These are phyloP conservation scores for Grammothele lineata DNA, from an alignment of 768 basidiomycete genomes.

Conservation along the genomic window DNA sequence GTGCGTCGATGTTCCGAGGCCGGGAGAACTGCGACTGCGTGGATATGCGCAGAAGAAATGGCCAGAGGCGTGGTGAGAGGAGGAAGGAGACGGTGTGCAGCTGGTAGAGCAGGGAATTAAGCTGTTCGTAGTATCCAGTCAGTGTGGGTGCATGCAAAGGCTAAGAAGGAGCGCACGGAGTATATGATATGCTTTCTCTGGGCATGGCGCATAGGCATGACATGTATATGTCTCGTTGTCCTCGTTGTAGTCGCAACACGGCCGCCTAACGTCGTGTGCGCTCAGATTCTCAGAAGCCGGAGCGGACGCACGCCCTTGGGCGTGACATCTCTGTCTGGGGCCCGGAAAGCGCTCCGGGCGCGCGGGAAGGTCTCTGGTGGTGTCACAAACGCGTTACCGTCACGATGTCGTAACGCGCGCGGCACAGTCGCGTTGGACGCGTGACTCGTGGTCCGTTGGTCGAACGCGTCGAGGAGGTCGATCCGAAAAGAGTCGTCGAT, in stretches of 20 bases:
- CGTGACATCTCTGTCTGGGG: background rate
- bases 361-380: too few species aligned
- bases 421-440: conserved; percentile 8
- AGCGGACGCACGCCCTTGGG: background rate
- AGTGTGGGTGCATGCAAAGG: too few species aligned
- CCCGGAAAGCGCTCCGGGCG: background rate
- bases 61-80: conserved; percentile 62
- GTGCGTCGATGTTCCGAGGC: conserved; percentile 62
- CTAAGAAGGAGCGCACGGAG: conserved; percentile 21
- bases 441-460: too few species aligned
- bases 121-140: conserved; percentile 32
- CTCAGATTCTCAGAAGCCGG: background rate
- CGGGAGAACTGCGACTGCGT: conserved; percentile 64
- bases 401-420: conserved; percentile 6
- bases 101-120: conserved; percentile 69
- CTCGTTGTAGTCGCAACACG: background rate
- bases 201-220: conserved; percentile 29
- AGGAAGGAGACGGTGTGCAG: conserved; percentile 75
- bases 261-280: conserved; percentile 5
- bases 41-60: conserved; percentile 48
- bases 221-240: conserved; percentile 21
- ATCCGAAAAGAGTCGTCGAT: too few species aligned
- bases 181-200: conserved; percentile 28
- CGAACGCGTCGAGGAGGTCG: too few species aligned
- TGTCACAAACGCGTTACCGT: conserved; percentile 13